Base-by-base conservation (phyloP, 176 grass and related monocot species). In the Aegilops speltoides region DNA sequence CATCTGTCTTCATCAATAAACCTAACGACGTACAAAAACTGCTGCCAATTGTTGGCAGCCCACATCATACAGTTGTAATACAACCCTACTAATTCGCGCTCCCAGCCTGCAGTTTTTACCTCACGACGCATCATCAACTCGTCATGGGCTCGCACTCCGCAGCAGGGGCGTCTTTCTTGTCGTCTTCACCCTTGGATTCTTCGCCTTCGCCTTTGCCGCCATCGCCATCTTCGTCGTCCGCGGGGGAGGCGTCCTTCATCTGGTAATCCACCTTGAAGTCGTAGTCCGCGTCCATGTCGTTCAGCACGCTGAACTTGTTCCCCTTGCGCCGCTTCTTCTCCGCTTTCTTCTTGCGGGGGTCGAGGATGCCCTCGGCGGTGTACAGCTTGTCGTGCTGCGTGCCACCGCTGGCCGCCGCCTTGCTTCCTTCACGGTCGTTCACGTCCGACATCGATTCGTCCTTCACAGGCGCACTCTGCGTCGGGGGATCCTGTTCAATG, bases 341-440 rank as follows among this genome's bases (percentile, higher is more conserved):
- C 34, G 90, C 89, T 83, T 91, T 96, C 59, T 26, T 84, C 87
- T 90, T 96, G 24, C 86, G 92, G 11, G 94, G 97, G 64, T 99
- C 89, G 3, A 96, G 76, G 69, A 99, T 96, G 80, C 94, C 97
- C 68, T 93, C 87, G 0, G 90, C 94, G 0, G 92, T 87, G 71
- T 99, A 94, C 40, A 99, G 24, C 77, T 94, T 99, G 25, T 93
- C 82, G 23, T 94, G 72, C 82, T 96, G 94, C 16, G 76, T 86
- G 65, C 64, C 87, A 13, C 37, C 78, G 34, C 77, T 64, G 11
- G 68, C 85, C 9, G 32, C 3, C 7, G 32, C 3, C 66, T 93
- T 91, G 36, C 76, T 64, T 84, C 90, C 90, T 74, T 81, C 69
- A 7, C 0, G 57, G 26, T 77, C 90, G 37, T 91, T 88, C 7